Base-by-base conservation (phyloP, 352 stramenopile species). In the Phytopythium chamaehyphon region DNA sequence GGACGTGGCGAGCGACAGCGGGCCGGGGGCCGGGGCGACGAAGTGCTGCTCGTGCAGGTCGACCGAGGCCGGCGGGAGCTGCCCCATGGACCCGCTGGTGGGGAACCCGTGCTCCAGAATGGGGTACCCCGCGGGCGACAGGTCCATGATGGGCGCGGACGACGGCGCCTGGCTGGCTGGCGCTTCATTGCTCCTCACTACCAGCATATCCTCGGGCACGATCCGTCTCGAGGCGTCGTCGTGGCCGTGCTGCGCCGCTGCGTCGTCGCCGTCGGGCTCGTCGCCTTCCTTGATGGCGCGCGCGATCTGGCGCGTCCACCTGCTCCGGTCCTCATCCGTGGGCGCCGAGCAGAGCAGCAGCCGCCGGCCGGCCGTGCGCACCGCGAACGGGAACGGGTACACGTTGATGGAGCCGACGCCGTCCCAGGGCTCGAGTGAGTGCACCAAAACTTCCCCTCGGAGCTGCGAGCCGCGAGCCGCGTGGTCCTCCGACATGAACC, bases 271-370 rank as follows among this genome's bases (percentile, higher is more conserved):
- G n/a, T n/a, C n/a, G n/a, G n/a, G n/a, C n/a, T n/a, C n/a, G n/a
- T n/a, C 6, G 55, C 64, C 51, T 70, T n/a, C 68, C 18, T 55
- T 47, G 14, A 72, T 42, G 22, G 64, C 56, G 16, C 65, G 15
- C 9, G 57, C 51, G 10, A 89, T 48, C 10, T 60, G 51, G n/a
- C 67, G 44, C 38, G 83, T 46, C 80, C 80, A 91, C 35, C 44
- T 40, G 15, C 76, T 54, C 24, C 77, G 81, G 23, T 85, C 77
- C 10, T 58, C 57, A 0, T 19, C 35, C 3, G 59, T 70, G 55
- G 74, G 59, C 19, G 75, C 71, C 18, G 75, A 75, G 39, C 80
- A 91, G n/a, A 89, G 55, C 50, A 91, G 40, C 47, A 87, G 31
- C 6, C 67, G 65, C 54, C 83, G 80, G 51, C 53, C 69, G 6